Evolutionary conservation across 805 yeast genomes (phyloP), one percentile per base, ranked within the genome.

Genomic region (Danielozyma ontarioensis): DNA sequence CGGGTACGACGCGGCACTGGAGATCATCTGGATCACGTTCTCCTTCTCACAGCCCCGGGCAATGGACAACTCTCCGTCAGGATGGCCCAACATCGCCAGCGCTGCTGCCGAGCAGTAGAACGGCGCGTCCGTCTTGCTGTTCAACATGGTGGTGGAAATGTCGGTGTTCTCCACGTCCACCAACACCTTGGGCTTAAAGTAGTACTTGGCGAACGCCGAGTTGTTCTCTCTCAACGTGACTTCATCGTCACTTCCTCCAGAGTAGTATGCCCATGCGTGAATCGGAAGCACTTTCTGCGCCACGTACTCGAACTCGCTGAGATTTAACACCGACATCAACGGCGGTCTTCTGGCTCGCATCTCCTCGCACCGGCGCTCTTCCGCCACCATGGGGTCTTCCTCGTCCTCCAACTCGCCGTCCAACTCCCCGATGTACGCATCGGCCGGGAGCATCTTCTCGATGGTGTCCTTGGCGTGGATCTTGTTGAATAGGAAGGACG

Each of bases 241-340:
- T 44, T 72, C 70, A 50, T 74, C 78, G 33, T 70, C 74, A 17
- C 74, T 56, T 4, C 74, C 78, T 5, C 76, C 69, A 2, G 65
- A 57, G 38, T 55, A 68, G 45, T 70, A 74, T 13, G 61, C 57
- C 60, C 63, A 67, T 1, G 70, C 63, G 4, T 49, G 42, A 4
- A 39, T 44, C 3, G 67, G 50, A 14, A 67, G 40, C 4, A 51
- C 46, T 28, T 60, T 41, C 27, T 48, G 45, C 6, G 74, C 71
- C n/a, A 65, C 48, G 17, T 40, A 48, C 38, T 68, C 73, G 29
- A 69, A 68, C 33, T 68, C 74, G 12, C 55, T 40, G 14, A 67
- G 24, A 32, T 55, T 64, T 45, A 46, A 59, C 5, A 66, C 48
- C 17, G 50, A 39, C 3, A 45, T 36, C 12, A 68, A 30, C 4